Evolutionary conservation across 2,329 filamentous ascomycete genomes (phyloP), one percentile per base, ranked within the genome.

Genomic region (Fusarium sp.): DNA sequence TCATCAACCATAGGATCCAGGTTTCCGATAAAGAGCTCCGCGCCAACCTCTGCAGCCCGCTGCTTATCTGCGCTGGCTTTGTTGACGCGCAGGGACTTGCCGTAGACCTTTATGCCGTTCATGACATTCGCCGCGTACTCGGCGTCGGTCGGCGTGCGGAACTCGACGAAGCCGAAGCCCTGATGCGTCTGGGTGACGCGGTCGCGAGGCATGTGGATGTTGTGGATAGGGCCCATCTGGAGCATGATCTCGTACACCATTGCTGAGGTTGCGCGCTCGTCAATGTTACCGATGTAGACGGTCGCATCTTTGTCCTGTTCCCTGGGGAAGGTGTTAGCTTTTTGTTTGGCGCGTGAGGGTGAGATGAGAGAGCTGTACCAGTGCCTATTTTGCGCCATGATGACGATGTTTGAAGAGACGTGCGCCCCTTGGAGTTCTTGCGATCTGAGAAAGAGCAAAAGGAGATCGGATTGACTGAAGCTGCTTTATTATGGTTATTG

Each of bases 81-180:
- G 82, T 99, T 99, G 63, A 99, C 94, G 70, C 95, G 90, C 70
- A 99, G 91, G 15, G 93, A 93, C 76, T 97, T 98, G 65, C 93
- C 93, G 76, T 90, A 97, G 21, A 99, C 81, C 59, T 93, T 89
- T 67, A 98, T 89, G 73, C 94, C 92, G 79, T 98, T 98, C 90
- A 98, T 96, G 68, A 97, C 92, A 73, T 94, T 90, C 69, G 93
- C 91, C 19, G 95, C 94, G 80, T 99, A 99, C 75, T 98, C 95
- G 70, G 95, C 95, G 76, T 97, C 95, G 72, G 93, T 88, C 74
- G 97, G 93, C 67, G 90, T 93, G 73, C 93, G 94, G 77, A 97
- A 99, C 78, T 99, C 95, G 77, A 99, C 95, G 78, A 99, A 99
- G 70, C 95, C 95, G 82, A 97, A 99, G 69, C 95, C 95, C 78